Base-by-base conservation (phyloP, 345 rosid species). In the Ricinus communis region DNA sequence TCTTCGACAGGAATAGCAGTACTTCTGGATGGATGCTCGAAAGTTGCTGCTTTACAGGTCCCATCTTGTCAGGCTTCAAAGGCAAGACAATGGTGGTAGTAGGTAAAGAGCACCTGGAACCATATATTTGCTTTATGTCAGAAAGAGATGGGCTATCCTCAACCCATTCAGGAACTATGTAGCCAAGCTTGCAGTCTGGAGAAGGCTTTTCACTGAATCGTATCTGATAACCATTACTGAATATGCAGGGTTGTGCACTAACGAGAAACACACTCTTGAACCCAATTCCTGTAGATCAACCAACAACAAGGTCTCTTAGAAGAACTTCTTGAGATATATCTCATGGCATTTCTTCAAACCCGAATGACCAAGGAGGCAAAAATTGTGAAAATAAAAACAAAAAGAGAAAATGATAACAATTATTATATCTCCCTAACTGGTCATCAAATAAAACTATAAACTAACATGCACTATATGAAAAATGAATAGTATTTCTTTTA, bases 141-240 rank as follows among this genome's bases (percentile, higher is more conserved):
- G 64, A 53, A 31, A 82, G 82, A 33, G 79, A 78, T 47, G 84
- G 91, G 27, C 75, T 76, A 54, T 84, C 90, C 5, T 84, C 96
- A 46, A 91, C 85, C 91, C 97, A 89, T 74, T 91, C 96, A 0
- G 93, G 96, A 62, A 91, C 89, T 9, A 89, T 83, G 74, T 86
- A 91, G 4, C 95, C 94, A 13, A 89, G 87, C 51, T 80, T 56
- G 76, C 90, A 91, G 45, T 74, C 74, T 0, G 85, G 81, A 73
- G 90, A 87, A 62, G 97, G 92, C 15, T 79, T 86, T 72, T 88
- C 92, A 31, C 79, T 76, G 53, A 91, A 91, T 9, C 86, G 75
- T 15, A 91, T 88, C 4, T 83, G 90, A 58, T 89, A 88, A 16
- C 74, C 74, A 60, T 70, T 70, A 36, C 74, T 70, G 49, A 60